These are phyloP conservation scores for Urtica urens DNA, from an alignment of 306 rosid genomes.

Conservation along the genomic window DNA sequence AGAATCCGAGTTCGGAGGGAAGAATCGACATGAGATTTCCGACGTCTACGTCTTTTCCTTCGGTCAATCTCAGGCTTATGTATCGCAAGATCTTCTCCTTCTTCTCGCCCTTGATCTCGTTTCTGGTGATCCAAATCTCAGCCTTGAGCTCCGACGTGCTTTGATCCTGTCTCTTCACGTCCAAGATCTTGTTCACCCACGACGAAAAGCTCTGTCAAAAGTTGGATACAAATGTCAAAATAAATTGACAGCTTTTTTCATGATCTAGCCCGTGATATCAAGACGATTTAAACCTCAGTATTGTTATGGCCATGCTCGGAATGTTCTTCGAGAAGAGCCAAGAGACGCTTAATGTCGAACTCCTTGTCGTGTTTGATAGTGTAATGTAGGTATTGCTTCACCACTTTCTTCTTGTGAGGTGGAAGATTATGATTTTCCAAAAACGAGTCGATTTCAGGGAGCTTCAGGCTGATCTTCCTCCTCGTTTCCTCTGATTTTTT, in stretches of 20 bases:
- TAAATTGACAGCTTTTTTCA: neutral
- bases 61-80: neutral
- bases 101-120: neutral
- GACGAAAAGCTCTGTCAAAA: neutral
- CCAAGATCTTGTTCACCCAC: conserved; percentile 1
- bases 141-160: neutral
- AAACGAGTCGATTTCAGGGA: neutral
- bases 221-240: neutral
- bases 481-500: conserved; percentile 5
- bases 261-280: neutral
- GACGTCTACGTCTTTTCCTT: neutral
- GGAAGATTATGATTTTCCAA: neutral
- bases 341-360: neutral
- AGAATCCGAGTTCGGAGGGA: neutral
- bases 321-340: conserved; percentile 7
- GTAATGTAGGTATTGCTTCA: neutral
- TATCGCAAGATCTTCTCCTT: neutral
- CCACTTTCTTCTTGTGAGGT: neutral
- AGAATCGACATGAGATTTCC: neutral
- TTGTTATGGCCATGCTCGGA: neutral
- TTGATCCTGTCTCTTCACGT: neutral
- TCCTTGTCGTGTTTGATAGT: conserved; percentile 3
- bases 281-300: neutral
- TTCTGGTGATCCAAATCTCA: neutral
- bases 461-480: neutral